Evolutionary conservation across 2,329 filamentous ascomycete species (phyloP).

Genomic region (Dothideomycetes sp.): DNA sequence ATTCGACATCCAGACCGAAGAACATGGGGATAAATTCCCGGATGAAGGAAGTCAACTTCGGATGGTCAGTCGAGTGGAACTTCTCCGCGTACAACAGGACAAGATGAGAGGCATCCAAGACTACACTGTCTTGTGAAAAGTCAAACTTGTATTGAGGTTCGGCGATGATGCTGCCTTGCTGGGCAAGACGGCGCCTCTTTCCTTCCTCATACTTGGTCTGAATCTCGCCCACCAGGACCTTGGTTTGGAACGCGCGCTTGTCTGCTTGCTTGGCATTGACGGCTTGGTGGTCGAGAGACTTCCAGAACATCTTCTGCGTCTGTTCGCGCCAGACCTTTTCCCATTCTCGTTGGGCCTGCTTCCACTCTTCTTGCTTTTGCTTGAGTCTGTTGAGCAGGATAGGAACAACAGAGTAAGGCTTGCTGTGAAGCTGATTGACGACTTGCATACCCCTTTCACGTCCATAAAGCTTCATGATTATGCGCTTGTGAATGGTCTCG

Average conservation of each 20-base stretch:
- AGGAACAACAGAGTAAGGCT: slow-evolving; percentile 79
- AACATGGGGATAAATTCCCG: slow-evolving; percentile 40
- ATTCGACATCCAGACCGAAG: slow-evolving; percentile 36
- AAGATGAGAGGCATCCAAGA: slow-evolving; percentile 37
- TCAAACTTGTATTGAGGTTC: slow-evolving; percentile 59
- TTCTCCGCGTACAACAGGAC: slow-evolving; percentile 33
- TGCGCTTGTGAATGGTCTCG: slow-evolving; percentile 91
- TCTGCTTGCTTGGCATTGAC: slow-evolving; percentile 80
- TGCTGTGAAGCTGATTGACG: slow-evolving; percentile 72
- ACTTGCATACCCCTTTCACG: slow-evolving; percentile 73
- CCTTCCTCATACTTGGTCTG: slow-evolving; percentile 90
- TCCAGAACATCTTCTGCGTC: slow-evolving; percentile 89
- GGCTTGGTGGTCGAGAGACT: slow-evolving; percentile 92
- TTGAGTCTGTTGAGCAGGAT: slow-evolving; percentile 82
- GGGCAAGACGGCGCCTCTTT: slow-evolving; percentile 51
- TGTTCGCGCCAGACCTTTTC: slow-evolving; percentile 98
- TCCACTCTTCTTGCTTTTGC: slow-evolving; percentile 96
- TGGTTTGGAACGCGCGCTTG: slow-evolving; percentile 82
- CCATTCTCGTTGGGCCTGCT: slow-evolving; percentile 93
- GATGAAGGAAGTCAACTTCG: slow-evolving; percentile 34
- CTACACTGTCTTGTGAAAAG: slow-evolving; percentile 49
- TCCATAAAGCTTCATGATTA: slow-evolving; percentile 96
- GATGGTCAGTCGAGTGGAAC: slow-evolving; percentile 30
- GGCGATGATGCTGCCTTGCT: slow-evolving; percentile 16
- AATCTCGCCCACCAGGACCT: slow-evolving; percentile 81